Base-by-base conservation (phyloP, 225 moss, liverwort and hornwort species). In the Bryum argenteum region DNA sequence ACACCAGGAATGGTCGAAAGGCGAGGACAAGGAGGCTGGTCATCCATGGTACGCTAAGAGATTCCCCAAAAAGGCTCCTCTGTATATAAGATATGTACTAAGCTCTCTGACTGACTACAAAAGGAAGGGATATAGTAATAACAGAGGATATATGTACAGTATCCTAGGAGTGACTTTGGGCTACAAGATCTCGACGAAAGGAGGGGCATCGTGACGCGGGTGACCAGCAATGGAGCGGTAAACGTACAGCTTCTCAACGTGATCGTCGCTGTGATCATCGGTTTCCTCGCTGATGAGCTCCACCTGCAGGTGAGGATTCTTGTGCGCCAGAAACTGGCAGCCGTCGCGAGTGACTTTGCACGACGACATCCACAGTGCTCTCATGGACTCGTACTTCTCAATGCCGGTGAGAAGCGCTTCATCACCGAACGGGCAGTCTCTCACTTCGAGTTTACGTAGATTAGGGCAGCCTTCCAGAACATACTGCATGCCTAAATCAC, bases 301-400 rank as follows among this genome's bases (percentile, higher is more conserved):
- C 4, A 86, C 86, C 60, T 78, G 82, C 26, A 86, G 82, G 0
- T 71, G 64, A 14, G 1, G 18, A 45, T 86, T 86, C 65, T 77
- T 86, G 28, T 72, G 64, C 1, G 86, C 86, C 77, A 86, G 51
- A 22, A 86, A 86, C 69, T 83, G 82, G 73, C 82, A 82, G 3
- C 82, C 86, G 56, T 86, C 77, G 43, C 77, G 51, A 21, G 82
- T 86, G 62, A 83, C 65, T 61, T 10, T 72, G 75, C 86, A 86
- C 4, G 74, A 11, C 19, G 86, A 86, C 86, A 86, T 86, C 82
- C 82, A 86, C 69, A 86, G 33, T 10, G 86, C 82, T 0, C 86
- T 80, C 86, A 86, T 86, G 39, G 80, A 77, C 71, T 86, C 86
- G 68, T 86, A 86, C 80, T 86, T 86, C 6, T 86, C 71, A 9